These are phyloP conservation scores for Phytophthora europaea DNA, from an alignment of 352 stramenopile genomes.

Conservation along the genomic window DNA sequence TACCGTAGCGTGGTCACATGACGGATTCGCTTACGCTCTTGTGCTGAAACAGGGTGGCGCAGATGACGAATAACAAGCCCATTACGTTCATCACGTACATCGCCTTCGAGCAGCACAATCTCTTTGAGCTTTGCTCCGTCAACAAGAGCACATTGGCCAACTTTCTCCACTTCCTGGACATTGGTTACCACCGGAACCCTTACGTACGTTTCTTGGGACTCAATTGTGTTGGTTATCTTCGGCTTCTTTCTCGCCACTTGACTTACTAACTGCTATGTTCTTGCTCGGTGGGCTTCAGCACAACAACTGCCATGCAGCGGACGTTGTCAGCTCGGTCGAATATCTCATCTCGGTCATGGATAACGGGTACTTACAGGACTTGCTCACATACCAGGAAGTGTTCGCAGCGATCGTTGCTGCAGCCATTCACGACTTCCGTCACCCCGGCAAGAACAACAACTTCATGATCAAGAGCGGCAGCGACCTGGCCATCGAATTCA, in stretches of 20 bases:
- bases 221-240: conserved; percentile 2
- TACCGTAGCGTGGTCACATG: neutral
- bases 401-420: conserved; percentile 84
- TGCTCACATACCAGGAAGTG: conserved; percentile 85
- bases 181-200: conserved; percentile 83
- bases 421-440: conserved; percentile 87
- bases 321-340: conserved; percentile 86
- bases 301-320: conserved; percentile 83
- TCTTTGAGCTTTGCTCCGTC: conserved; percentile 78
- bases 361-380: conserved; percentile 82
- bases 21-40: conserved; percentile 12
- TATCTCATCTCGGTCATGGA: conserved; percentile 86
- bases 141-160: conserved; percentile 84
- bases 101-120: conserved; percentile 86
- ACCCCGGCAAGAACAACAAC: conserved; percentile 89
- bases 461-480: conserved; percentile 85
- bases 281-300: conserved; percentile 59
- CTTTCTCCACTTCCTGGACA: conserved; percentile 84
- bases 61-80: conserved; percentile 72
- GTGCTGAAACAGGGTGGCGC: conserved; percentile 52
- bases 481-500: conserved; percentile 85
- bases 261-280: conserved; percentile 3
- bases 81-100: conserved; percentile 90
- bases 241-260: neutral
- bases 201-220: conserved; percentile 58